phyloP scores from a whole-genome alignment of 352 stramenopile species.

The Pythium brassicae region DNA sequence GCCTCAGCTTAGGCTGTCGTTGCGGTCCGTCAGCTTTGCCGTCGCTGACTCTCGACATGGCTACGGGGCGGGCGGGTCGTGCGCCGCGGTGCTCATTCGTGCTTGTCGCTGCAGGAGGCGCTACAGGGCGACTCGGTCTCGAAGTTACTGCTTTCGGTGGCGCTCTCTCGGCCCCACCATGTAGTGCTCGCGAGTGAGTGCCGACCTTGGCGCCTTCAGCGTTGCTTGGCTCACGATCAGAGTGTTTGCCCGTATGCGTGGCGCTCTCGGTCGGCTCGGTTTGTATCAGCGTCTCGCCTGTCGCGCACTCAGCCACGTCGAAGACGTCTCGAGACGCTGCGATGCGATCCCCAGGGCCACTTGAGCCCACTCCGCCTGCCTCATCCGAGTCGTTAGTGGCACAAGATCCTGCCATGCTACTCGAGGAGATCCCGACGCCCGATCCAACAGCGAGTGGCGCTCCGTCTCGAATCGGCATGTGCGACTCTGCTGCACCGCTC shows the following conservation, averaged over 20 bases:
- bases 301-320: neutral
- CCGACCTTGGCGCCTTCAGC: too few relatives aligned
- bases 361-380: too few relatives aligned
- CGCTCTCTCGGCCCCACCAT: neutral
- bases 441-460: too few relatives aligned
- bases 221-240: neutral
- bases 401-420: too few relatives aligned
- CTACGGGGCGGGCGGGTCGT: neutral
- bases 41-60: neutral
- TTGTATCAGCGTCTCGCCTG: neutral
- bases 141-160: neutral
- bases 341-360: neutral
- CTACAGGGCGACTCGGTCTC: constrained; percentile 2
- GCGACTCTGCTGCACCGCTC: neutral
- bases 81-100: neutral
- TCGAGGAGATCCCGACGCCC: too few relatives aligned
- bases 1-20: neutral
- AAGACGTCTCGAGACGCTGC: neutral
- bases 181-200: too few relatives aligned
- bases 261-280: neutral
- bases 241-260: neutral
- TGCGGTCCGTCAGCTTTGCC: neutral
- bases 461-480: too few relatives aligned
- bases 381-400: too few relatives aligned
- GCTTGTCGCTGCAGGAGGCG: neutral